Evolutionary conservation across 2,329 filamentous ascomycete genomes (phyloP).

Genomic region (Phialophora chinensis): DNA sequence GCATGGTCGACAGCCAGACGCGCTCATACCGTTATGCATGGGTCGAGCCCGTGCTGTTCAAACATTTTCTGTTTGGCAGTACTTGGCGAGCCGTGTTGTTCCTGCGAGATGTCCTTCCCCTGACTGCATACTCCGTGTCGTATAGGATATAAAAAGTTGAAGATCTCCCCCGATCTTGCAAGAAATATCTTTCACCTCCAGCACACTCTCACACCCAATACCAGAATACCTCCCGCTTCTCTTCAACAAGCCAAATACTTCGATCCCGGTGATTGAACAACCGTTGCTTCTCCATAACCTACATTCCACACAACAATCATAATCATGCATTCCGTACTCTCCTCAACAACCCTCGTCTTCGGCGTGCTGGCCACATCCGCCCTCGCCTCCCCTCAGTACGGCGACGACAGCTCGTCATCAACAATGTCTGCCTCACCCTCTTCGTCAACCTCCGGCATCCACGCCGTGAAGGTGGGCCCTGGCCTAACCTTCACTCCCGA

Average conservation of each 20-base stretch:
- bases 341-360: slow-evolving; percentile 28
- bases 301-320: slow-evolving; percentile 5
- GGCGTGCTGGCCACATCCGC: slow-evolving; percentile 34
- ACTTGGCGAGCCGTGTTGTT: neutral
- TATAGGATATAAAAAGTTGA: slow-evolving; percentile 19
- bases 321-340: slow-evolving; percentile 32
- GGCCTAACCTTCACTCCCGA: slow-evolving; percentile 54
- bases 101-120: neutral
- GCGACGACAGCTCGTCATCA: slow-evolving; percentile 16
- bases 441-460: slow-evolving; percentile 22
- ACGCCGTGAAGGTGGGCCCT: slow-evolving; percentile 36
- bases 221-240: neutral
- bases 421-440: slow-evolving; percentile 15
- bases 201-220: neutral
- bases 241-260: neutral
- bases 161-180: neutral
- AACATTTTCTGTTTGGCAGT: slow-evolving; percentile 20
- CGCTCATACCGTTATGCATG: slow-evolving; percentile 4
- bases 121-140: neutral
- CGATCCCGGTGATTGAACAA: slow-evolving; percentile 5
- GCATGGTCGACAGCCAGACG: neutral
- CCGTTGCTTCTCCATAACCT: neutral
- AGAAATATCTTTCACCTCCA: neutral
- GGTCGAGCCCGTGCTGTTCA: slow-evolving; percentile 14
- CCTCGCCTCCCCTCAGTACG: slow-evolving; percentile 33